Percentiles rank a stretch among this genome's conserved stretches.
Conservation (phyloP, 106 monocot species). For the Posidonia australis region DNA sequence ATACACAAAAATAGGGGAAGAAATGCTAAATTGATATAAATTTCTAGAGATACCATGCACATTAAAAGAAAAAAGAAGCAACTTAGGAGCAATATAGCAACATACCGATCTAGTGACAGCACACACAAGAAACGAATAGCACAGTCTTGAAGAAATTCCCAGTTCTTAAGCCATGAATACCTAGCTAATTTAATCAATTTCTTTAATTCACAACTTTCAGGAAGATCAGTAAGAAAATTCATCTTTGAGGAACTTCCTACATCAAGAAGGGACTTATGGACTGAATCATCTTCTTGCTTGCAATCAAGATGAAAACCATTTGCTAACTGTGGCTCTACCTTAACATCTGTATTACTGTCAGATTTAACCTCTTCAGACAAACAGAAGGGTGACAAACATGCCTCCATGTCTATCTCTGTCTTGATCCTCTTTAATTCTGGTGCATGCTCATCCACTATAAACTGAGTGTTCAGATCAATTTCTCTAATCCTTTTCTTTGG, state of each 20-base stretch:
- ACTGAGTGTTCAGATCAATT: conserved; percentile 68
- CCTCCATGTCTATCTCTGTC: conserved; percentile 1
- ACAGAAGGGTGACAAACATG: not conserved
- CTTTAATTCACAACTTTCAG: conserved; percentile 45
- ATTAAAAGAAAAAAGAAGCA: too few relatives aligned
- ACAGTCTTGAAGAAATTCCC: conserved; percentile 97
- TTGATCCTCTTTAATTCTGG: conserved; percentile 47
- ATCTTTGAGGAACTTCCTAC: conserved; percentile 15
- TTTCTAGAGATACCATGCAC: too few relatives aligned
- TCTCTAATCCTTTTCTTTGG: conserved; percentile 33
- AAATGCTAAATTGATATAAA: too few relatives aligned
- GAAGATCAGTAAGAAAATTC: conserved; percentile 22
- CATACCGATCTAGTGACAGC: conserved; percentile 89
- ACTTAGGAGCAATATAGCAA: not conserved
- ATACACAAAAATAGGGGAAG: too few relatives aligned
- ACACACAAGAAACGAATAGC: conserved; percentile 87
- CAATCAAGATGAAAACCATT: conserved; percentile 12
- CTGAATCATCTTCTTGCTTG: conserved; percentile 9
- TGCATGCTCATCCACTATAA: conserved; percentile 34
- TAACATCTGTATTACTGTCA: conserved; percentile 22
- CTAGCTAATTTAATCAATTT: conserved; percentile 58
- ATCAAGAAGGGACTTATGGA: conserved; percentile 12
- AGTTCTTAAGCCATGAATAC: conserved; percentile 75
- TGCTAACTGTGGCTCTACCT: conserved; percentile 33
- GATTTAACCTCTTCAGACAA: conserved; percentile 4